Base-by-base conservation (phyloP, 768 basidiomycete genomes). In the Trametopsis cervina region DNA sequence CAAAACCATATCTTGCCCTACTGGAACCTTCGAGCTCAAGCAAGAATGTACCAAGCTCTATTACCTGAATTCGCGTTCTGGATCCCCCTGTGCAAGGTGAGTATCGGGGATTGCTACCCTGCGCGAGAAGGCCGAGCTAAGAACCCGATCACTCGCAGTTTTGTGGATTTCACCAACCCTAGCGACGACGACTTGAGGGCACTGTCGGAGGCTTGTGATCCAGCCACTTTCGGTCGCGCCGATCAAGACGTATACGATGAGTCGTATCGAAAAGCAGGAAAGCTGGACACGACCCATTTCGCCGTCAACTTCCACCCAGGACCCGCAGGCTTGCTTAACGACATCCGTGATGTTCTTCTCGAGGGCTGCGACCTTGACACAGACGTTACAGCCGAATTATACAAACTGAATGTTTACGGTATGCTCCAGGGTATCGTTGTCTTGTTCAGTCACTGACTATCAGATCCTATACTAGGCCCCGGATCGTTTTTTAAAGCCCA, bases 351-450 rank as follows among this genome's bases (percentile, higher is more conserved):
- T 1, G 45, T 55, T 18, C 54, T 72, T 4, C 48, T 70, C 11
- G 44, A 59, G 15, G 57, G 62, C 13, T 51, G 54, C 2, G 44
- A 50, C 13, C 48, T 57, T n/a, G 33, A 54, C 4, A 42, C 47
- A 12, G 21, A 36, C 6, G 57, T 72, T 29, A 44, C 41, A 2
- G 53, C 61, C 1, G 69, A 74, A 49, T 49, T 73, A 9, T 70
- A 71, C 56, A 74, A 76, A 51, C 57, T 74, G 44, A 71, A 73
- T 37, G 64, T 74, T 3, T 73, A 75, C 46, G 66, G 74, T 72
- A 46, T 3, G 56, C 53, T 4, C 7, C n/a, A n/a, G n/a, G n/a
- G n/a, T n/a, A 22, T 20, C 4, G 1, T 2, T 22, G 18, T 22
- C 17, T 24, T 4, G 13, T 20, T 23, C 5, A 23, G 13, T 4